Evolutionary conservation across 371 early-diverging fungal species (phyloP), one percentile per base, ranked within the genome.

Genomic region (Rozella allomycis): DNA sequence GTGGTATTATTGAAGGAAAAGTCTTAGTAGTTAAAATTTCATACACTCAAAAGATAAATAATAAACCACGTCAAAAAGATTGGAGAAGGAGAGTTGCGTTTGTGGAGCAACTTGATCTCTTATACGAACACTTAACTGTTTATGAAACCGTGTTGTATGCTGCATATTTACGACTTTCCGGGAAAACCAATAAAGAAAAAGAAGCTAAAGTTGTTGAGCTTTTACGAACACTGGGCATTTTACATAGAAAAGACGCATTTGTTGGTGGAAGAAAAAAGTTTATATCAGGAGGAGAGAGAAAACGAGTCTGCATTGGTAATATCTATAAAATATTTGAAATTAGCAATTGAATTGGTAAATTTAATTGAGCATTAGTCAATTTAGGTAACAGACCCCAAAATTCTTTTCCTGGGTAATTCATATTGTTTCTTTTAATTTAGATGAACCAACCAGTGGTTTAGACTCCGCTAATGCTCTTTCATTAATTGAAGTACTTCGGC

Each of bases 51-150:
- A 60, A 34, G 43, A 40, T 1, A 19, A 39, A 8, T 25, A 20
- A 7, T 35, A 49, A 31, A 28, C 37, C 7, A n/a, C 16, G 14
- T 33, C 40, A n/a, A 33, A 20, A n/a, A n/a, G n/a, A n/a, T 34
- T 49, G 53, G 48, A 25, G 41, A 23, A 34, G 41, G 13, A 37
- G 32, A 5, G 33, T 40, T 10, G 43, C 42, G 9, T 67, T 54
- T 37, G 70, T 70, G 11, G 57, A 58, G 23, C 70, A 70, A 40
- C 55, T 54, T 25, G 55, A 61, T 40, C 42, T 49, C 31, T 43
- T 50, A 8, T 54, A 59, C 34, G 52, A 54, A 4, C 40, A 41
- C 31, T 28, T 60, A 27, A 60, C 60, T 7, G 58, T 60, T 3
- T 44, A 48, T 11, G 61, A 60, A 35, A 47, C 52, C 7, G 33